Evolutionary conservation across 257 asterid genomes (phyloP).

Genomic region (Scutellaria galericulata): DNA sequence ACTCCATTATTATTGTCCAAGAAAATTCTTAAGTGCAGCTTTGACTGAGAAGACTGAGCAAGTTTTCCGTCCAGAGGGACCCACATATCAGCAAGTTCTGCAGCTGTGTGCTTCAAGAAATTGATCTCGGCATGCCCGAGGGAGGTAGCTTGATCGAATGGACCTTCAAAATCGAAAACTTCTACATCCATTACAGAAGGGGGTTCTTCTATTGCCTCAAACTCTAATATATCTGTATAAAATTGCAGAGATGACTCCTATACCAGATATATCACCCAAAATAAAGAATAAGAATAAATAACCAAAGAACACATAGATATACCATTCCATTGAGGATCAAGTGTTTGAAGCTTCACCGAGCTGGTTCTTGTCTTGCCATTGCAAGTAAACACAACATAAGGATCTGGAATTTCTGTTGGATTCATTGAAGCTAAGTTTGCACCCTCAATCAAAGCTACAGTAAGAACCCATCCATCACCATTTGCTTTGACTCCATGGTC

Average conservation of each 20-base stretch:
- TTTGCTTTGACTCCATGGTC: constrained; percentile 87
- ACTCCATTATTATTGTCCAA: constrained; percentile 88
- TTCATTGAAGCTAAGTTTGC: constrained; percentile 56
- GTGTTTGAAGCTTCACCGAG: constrained; percentile 90
- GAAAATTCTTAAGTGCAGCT: constrained; percentile 82
- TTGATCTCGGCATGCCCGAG: constrained; percentile 92
- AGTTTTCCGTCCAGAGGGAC: constrained; percentile 85
- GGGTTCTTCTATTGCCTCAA: constrained; percentile 91
- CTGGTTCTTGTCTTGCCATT: constrained; percentile 91
- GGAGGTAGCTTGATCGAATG: constrained; percentile 71
- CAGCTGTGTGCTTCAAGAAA: constrained; percentile 79
- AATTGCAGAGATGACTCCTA: constrained; percentile 21
- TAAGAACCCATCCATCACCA: constrained; percentile 96
- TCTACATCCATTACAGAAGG: constrained; percentile 88
- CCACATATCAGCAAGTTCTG: constrained; percentile 88
- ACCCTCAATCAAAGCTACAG: constrained; percentile 83
- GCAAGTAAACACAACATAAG: constrained; percentile 87
- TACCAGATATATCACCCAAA: constrained; percentile 7
- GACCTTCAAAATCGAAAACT: constrained; percentile 87
- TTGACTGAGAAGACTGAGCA: constrained; percentile 77
- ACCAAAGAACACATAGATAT: constrained; percentile 8
- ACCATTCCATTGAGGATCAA: constrained; percentile 93
- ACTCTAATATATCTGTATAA: constrained; percentile 81
- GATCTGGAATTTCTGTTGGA: constrained; percentile 63
- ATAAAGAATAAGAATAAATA: constrained; percentile 6